phyloP scores from a whole-genome alignment of 2,329 filamentous ascomycete genomes.

The Trichoderma lentiforme region DNA sequence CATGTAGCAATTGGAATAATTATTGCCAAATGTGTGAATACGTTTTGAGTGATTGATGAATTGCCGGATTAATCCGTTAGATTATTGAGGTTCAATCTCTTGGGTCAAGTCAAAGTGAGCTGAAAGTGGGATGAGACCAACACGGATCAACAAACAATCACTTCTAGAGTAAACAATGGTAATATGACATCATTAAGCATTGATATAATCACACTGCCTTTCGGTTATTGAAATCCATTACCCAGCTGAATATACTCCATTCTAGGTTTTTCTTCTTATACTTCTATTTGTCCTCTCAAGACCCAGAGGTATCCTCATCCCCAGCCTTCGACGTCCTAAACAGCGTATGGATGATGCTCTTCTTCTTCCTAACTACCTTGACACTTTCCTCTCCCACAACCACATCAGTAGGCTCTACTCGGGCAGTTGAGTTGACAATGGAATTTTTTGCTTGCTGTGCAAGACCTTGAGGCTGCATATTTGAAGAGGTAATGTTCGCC shows the following conservation, averaged over 20 bases:
- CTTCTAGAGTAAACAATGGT: not conserved
- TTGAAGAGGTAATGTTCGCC: not conserved
- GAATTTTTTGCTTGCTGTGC: not conserved
- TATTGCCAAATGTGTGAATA: not conserved
- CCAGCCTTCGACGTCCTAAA: conserved; percentile 14
- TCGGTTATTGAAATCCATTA: accelerated
- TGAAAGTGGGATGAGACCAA: not conserved
- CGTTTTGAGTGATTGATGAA: not conserved
- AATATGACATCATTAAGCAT: not conserved
- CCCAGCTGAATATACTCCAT: accelerated
- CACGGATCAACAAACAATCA: not conserved
- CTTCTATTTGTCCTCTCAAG: not conserved
- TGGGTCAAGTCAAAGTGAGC: not conserved
- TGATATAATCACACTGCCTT: not conserved
- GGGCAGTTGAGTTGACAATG: not conserved
- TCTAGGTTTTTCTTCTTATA: not conserved
- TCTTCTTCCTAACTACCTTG: conserved; percentile 15
- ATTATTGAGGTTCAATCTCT: not conserved
- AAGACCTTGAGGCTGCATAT: not conserved
- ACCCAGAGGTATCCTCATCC: not conserved
- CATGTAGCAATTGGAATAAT: not conserved
- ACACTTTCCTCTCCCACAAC: not conserved
- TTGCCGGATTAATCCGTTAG: not conserved
- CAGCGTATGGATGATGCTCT: conserved; percentile 21
- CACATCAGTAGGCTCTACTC: not conserved